Percentiles rank a stretch among this genome's conserved stretches.
These are phyloP conservation scores for Psilocybe cyanescens DNA, from an alignment of 768 basidiomycete genomes.

Conservation along the genomic window DNA sequence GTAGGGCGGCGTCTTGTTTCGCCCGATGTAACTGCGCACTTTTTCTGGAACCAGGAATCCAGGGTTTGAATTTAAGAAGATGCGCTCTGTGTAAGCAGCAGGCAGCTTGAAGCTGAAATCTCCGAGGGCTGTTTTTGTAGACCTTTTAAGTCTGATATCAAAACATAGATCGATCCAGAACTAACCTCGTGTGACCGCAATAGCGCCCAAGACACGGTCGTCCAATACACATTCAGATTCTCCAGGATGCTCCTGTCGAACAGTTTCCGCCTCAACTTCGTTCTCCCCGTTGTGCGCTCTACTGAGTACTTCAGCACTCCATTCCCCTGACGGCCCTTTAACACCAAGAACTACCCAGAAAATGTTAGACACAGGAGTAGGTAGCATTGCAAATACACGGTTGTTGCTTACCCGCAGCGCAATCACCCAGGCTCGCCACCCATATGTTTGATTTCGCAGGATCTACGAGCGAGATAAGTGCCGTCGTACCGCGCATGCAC, in stretches of 20 bases:
- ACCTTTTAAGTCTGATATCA: too few species aligned
- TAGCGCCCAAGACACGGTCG: conserved; percentile 54
- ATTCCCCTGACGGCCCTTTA: conserved; percentile 34
- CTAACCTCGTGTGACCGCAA: conserved; percentile 60
- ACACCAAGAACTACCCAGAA: conserved; percentile 43
- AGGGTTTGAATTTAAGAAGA: conserved; percentile 46
- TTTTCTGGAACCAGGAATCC: conserved; percentile 39
- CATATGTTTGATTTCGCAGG: conserved; percentile 47
- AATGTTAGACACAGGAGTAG: neutral
- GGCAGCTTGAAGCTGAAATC: conserved; percentile 61
- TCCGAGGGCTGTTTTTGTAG: conserved; percentile 45
- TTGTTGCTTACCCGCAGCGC: conserved; percentile 46
- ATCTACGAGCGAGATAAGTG: conserved; percentile 49
- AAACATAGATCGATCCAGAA: neutral
- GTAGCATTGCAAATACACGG: neutral
- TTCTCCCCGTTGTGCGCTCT: conserved; percentile 55
- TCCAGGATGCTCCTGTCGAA: conserved; percentile 50
- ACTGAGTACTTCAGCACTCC: conserved; percentile 45
- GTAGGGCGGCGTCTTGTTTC: conserved; percentile 58
- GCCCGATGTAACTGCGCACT: conserved; percentile 44
- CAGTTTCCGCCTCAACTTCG: conserved; percentile 39
- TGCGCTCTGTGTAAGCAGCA: conserved; percentile 43
- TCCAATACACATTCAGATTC: conserved; percentile 46
- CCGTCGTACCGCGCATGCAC: conserved; percentile 58
- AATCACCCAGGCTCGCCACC: conserved; percentile 63